Base-by-base conservation (phyloP, 345 rosid species). In the Salix viminalis region DNA sequence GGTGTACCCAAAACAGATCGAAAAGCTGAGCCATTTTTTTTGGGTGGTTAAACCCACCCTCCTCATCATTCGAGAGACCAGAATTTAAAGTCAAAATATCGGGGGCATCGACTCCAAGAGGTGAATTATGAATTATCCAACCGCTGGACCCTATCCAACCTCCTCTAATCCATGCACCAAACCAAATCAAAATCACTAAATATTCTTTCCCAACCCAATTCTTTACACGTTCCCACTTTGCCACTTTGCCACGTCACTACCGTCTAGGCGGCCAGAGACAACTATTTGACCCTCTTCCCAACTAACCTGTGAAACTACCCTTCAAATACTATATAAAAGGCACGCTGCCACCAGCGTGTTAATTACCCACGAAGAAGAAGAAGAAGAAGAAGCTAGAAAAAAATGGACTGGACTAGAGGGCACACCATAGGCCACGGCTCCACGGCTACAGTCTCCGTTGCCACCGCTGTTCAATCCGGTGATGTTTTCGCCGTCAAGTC, bases 361-460 rank as follows among this genome's bases (percentile, higher is more conserved):
- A 13, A 3, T 24, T 24, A 16, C 48, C 50, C 16, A 13, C 16
- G 13, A 24, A 21, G 41, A 60, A 42, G 30, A 56, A 24, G 34
- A 3, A 2, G 4, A 30, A 42, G 21, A 39, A 56, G 58, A 30
- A 23, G 36, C 36, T 34, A 34, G 36, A 5, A 34, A 5, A 34
- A 34, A 72, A 91, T 89, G 93, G 85, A 81, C 72, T 93, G 97
- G 96, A 91, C 87, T 30, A 87, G 91, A 80, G 92, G 94, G 75
- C 86, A 67, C 74, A 65, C 81, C 76, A 77, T 91, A 69, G 96
- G 97, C 84, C 86, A 74, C 32, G 93, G 94, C 87, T 89, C 96
- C 34, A 83, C 94, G 2, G 96, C 97, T 84, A 80, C 90, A 82
- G 97, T 91, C 67, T 89, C 83, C 80, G 67, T 86, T 61, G 92